Conservation (phyloP, 2,329 filamentous ascomycete genomes). For the Apiospora marii region DNA sequence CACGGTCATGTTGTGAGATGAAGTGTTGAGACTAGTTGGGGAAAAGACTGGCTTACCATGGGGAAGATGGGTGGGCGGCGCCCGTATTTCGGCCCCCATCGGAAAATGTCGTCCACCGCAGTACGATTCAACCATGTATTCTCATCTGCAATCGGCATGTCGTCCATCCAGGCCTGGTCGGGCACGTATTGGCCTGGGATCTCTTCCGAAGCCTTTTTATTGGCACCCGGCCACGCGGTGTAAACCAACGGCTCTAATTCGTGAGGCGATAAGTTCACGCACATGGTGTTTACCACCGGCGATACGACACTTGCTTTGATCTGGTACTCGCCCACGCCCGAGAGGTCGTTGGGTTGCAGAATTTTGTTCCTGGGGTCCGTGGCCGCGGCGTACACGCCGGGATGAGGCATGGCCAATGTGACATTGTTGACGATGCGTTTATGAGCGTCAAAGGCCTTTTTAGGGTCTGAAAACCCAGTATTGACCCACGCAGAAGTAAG, state of each 20-base stretch:
- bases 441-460: constrained; percentile 55
- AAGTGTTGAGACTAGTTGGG: background rate
- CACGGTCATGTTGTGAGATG: background rate
- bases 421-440: constrained; percentile 76
- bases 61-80: constrained; percentile 62
- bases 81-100: constrained; percentile 63
- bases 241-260: constrained; percentile 74
- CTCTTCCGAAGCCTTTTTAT: constrained; percentile 44
- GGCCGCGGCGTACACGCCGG: constrained; percentile 70
- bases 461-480: constrained; percentile 58
- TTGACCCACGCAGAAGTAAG: constrained; percentile 75
- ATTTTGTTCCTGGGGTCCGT: constrained; percentile 69
- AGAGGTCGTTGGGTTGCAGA: constrained; percentile 71
- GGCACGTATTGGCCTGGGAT: constrained; percentile 45
- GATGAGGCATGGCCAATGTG: constrained; percentile 79
- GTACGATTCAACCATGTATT: constrained; percentile 61
- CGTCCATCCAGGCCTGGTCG: constrained; percentile 45
- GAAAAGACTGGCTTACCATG: constrained; percentile 51
- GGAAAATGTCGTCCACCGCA: constrained; percentile 73
- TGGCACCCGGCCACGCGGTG: constrained; percentile 61
- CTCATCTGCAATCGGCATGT: constrained; percentile 46
- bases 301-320: constrained; percentile 74
- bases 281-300: constrained; percentile 76
- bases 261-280: constrained; percentile 66
- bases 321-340: constrained; percentile 72